These are phyloP conservation scores for Neonothopanus nambi DNA, from an alignment of 1,284 basidiomycete genomes.

Conservation along the genomic window DNA sequence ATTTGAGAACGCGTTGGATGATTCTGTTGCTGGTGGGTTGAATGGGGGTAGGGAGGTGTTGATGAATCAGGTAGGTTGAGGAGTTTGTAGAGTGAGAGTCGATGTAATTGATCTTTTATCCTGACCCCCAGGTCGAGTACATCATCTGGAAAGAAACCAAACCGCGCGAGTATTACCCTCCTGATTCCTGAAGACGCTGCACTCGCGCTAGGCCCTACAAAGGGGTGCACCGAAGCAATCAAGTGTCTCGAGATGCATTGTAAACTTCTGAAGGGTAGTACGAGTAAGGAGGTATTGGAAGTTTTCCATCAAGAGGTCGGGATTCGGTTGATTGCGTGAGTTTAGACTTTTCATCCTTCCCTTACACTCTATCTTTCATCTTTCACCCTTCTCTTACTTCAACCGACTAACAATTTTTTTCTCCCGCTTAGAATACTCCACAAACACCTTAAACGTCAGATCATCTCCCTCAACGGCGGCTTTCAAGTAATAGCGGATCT, in stretches of 20 bases:
- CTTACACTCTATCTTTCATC: not conserved
- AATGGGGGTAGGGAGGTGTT: too few relatives aligned
- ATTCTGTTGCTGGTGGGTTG: too few relatives aligned
- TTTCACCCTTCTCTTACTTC: not conserved
- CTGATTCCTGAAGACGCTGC: too few relatives aligned
- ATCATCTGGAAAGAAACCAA: too few relatives aligned
- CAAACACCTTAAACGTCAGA: slow-evolving; percentile 95
- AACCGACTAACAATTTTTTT: not conserved
- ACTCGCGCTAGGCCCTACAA: too few relatives aligned
- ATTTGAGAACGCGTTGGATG: too few relatives aligned
- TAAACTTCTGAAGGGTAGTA: slow-evolving; percentile 86
- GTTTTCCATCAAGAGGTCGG: slow-evolving; percentile 98
- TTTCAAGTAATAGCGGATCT: slow-evolving; percentile 97
- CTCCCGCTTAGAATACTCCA: slow-evolving; percentile 84
- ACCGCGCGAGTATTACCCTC: too few relatives aligned
- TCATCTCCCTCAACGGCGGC: slow-evolving; percentile 90
- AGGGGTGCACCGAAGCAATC: slow-evolving; percentile 83
- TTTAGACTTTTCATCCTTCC: too few relatives aligned
- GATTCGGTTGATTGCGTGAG: slow-evolving; percentile 87
- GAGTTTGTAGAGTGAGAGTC: too few relatives aligned
- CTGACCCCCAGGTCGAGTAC: too few relatives aligned
- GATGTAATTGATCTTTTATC: too few relatives aligned
- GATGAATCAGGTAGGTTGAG: too few relatives aligned
- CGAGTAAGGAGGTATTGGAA: slow-evolving; percentile 94
- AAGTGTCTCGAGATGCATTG: slow-evolving; percentile 89